Base-by-base conservation (phyloP, 2,329 filamentous ascomycete genomes). In the Hymenoscyphus infarciens region DNA sequence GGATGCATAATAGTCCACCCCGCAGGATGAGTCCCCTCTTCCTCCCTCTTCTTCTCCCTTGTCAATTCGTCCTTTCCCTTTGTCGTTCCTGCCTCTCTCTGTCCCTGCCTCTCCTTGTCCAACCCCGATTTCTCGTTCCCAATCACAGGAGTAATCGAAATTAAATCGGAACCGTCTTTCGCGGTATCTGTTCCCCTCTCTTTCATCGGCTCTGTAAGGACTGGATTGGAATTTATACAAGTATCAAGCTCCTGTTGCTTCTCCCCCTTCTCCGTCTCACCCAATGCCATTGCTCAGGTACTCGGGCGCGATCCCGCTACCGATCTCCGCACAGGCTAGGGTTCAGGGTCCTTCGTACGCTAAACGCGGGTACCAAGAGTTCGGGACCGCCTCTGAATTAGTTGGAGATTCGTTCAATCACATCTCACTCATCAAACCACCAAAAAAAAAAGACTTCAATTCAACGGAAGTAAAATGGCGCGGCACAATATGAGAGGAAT, bases 1-100 rank as follows among this genome's bases (percentile, higher is more conserved):
- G 68, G 67, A 22, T 65, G 57, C 68, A 69, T 69, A 57, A 68
- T 70, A 19, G 67, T 70, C 67, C 67, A 70, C 11, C 69, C 67
- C 16, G 69, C 42, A 31, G 13, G 25, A 29, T 54, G 31, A n/a
- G n/a, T 35, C 22, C 38, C 39, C 56, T 38, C 42, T 39, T 65
- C 64, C 49, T 66, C 63, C 19, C 57, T 62, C 16, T 35, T 38
- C 10, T 60, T 25, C 2, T 60, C 15, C 55, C 16, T 49, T 2
- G 16, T 22, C 6, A n/a, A 19, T 7, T 49, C n/a, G 42, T 10
- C 8, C n/a, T 19, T 19, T 19, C 38, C 27, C 16, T 33, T 49
- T 19, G 3, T 42, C 15, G 19, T 42, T 16, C 16, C 11, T 19
- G 27, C 27, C 27, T 31, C 29, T 19, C 22, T 49, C 22, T 31